These are phyloP conservation scores for Rhizopogon sp. DNA, from an alignment of 768 basidiomycete genomes.

Conservation along the genomic window DNA sequence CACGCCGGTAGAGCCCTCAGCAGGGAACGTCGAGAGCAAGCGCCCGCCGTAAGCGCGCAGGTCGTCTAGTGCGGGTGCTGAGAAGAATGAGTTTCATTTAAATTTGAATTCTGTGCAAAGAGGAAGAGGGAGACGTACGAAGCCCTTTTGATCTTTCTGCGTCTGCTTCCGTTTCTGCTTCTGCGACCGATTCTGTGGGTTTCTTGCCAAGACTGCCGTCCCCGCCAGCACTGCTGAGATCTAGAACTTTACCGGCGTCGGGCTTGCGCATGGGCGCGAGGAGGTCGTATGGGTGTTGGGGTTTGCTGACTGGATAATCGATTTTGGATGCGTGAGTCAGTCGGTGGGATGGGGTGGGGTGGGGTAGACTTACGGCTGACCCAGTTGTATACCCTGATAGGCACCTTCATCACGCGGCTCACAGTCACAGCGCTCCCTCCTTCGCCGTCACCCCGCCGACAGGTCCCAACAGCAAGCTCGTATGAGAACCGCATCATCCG, in stretches of 20 bases:
- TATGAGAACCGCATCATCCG: conserved; percentile 83
- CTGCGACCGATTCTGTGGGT: background rate
- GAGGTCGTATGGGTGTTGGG: conserved; percentile 70
- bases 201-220: background rate
- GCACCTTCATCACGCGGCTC: conserved; percentile 85
- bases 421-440: conserved; percentile 40
- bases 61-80: conserved; percentile 27
- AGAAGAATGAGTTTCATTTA: background rate
- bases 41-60: conserved; percentile 49
- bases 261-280: conserved; percentile 65
- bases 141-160: background rate
- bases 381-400: conserved; percentile 86
- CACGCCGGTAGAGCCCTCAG: conserved; percentile 20
- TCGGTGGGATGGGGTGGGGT: background rate
- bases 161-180: no score
- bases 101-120: background rate
- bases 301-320: conserved; percentile 40
- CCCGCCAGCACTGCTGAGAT: background rate
- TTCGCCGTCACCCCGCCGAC: conserved; percentile 47
- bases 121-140: conserved; percentile 12
- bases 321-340: conserved; percentile 3
- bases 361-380: conserved; percentile 55
- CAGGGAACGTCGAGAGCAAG: conserved; percentile 43
- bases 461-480: conserved; percentile 85
- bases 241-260: background rate